Conservation (phyloP, 2,329 filamentous ascomycete genomes). For the Escovopsis sp. region DNA sequence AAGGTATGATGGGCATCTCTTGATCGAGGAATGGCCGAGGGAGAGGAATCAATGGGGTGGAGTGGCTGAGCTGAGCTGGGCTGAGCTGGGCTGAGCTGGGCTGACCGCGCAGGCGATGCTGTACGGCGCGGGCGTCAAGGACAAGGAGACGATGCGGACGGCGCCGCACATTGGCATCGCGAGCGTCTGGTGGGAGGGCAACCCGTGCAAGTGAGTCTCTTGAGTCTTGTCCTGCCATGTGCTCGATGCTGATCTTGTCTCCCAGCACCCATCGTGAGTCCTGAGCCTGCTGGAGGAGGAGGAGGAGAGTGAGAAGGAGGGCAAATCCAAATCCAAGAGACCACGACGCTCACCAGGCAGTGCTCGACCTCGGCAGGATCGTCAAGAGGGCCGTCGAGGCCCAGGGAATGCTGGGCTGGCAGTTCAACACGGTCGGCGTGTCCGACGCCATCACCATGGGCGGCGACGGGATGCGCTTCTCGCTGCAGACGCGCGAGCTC, state of each 20-base stretch:
- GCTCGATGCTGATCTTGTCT: not conserved
- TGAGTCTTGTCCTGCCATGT: not conserved
- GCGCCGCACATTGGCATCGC: slow-evolving; percentile 83
- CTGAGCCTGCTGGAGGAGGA: not conserved
- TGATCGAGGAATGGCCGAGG: not conserved
- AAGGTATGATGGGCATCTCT: slow-evolving; percentile 40
- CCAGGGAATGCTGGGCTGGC: slow-evolving; percentile 83
- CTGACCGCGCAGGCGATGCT: slow-evolving; percentile 59
- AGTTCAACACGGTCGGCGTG: slow-evolving; percentile 81
- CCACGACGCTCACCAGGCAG: slow-evolving; percentile 21
- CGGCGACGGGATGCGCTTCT: slow-evolving; percentile 88
- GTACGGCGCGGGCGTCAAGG: slow-evolving; percentile 79
- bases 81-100: not conserved
- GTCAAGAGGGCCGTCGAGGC: slow-evolving; percentile 71
- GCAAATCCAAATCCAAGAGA: not conserved
- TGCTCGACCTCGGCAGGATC: slow-evolving; percentile 75
- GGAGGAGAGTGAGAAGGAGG: not conserved
- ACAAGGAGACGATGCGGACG: slow-evolving; percentile 73
- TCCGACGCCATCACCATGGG: slow-evolving; percentile 95
- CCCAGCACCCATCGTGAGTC: slow-evolving; percentile 27
- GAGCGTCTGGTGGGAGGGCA: slow-evolving; percentile 95
- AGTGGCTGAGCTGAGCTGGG: not conserved
- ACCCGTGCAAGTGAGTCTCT: slow-evolving; percentile 74
- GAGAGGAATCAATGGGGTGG: not conserved
- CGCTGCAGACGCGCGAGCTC: slow-evolving; percentile 76